Evolutionary conservation across 148 eudicot genomes (phyloP), one percentile per base, ranked within the genome.

Genomic region (Camellia japonica): DNA sequence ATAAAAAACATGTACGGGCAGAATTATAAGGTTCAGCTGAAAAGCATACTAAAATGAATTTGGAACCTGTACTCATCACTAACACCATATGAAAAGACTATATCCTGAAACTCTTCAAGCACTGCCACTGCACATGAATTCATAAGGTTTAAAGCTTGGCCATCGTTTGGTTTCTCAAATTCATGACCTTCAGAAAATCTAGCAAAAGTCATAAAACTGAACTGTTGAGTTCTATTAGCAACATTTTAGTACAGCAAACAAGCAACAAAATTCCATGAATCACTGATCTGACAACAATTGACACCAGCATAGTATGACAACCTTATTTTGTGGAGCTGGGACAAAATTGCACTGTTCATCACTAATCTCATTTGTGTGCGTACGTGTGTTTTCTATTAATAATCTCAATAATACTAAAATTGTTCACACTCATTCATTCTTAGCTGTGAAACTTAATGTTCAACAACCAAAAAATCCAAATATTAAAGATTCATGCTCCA

Each of bases 141-240:
- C 99, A 96, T 93, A 67, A 93, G 94, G 68, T 94, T 89, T 90
- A 93, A 82, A 78, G 98, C 99, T 79, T 83, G 86, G 84, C 82
- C 89, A 82, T 96, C 98, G 63, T 96, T 96, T 55, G 99, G 99
- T 90, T 93, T 96, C 91, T 94, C 92, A 86, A 96, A 96, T 82
- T 80, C 90, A 87, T 96, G 98, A 83, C 80, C 84, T 54, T 96
- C 99, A 81, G 93, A 91, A 90, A 95, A 93, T 81, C 97, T 95
- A 87, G 83, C 84, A 87, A 77, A 80, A 87, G 54, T 60, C 80
- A 79, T 72, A 83, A 71, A 83, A 68, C 77, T 81, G 58, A 82
- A 81, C 70, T 81, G 46, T 73, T 85, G 72, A 84, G 86, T 78
- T 82, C 78, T 75, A 83, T 63, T 64, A 62, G 82, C 56, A 76